Evolutionary conservation across 805 yeast species (phyloP), one percentile per base, ranked within the genome.

Genomic region (Candida tammaniensis): DNA sequence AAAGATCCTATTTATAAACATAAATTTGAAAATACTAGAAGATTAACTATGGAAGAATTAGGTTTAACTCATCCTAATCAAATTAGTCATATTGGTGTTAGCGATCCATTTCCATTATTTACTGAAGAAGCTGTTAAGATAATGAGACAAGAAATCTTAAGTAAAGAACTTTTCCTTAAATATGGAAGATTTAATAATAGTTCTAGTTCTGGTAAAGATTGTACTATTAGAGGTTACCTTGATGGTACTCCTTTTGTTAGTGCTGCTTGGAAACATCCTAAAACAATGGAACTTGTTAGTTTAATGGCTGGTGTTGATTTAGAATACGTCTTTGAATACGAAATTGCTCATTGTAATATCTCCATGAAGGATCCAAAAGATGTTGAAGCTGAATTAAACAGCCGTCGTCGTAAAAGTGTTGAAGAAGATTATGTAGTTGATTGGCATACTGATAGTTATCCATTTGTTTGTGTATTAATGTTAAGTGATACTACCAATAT

Each of bases 381-480:
- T 27, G 70, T 64, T 1, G 52, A 52, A 20, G 49, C 55, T 12
- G 65, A 69, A 35, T 12, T 37, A n/a, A 24, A 15, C 5, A 10
- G 19, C 3, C 17, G 29, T 15, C 24, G 27, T 17, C 35, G 39
- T 14, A 24, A 41, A 32, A 39, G 47, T 5, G 35, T 43, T 24
- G 49, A 46, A 2, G 49, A 54, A 14, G 76, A 77, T 9, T 80
- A 78, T 15, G 66, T 76, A 27, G 80, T 76, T 22, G 74, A 76
- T 19, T 78, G 84, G 84, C 83, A 78, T 59, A 52, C 61, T 35
- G 84, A 78, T 49, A 68, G 78, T n/a, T 76, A 75, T 36, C 82
- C 82, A 11, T 76, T 75, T 49, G 82, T 77, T 13, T 78, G 82
- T 54, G 83, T 78, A 11, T 61, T 77, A 40, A 78, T 78, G 84